Evolutionary conservation across 441 rosid species (phyloP).

Genomic region (Viola pubescens): DNA sequence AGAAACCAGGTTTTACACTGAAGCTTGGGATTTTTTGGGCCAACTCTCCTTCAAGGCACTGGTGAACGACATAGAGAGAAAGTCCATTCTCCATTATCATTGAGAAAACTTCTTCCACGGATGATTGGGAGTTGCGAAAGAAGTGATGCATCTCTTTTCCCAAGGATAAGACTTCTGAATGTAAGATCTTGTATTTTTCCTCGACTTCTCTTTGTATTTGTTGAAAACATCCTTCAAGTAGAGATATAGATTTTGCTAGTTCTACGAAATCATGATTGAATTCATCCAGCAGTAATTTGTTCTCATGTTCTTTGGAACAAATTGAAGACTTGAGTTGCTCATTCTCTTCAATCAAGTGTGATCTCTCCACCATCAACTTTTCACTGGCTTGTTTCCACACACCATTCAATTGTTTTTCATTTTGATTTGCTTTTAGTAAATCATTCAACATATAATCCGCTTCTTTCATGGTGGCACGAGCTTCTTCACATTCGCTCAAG

Average conservation of each 20-base stretch:
- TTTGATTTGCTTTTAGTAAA: conserved; percentile 58
- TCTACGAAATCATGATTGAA: conserved; percentile 32
- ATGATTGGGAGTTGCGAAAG: conserved; percentile 38
- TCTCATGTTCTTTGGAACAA: conserved; percentile 46
- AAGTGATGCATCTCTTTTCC: conserved; percentile 36
- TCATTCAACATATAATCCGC: conserved; percentile 66
- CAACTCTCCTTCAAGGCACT: conserved; percentile 41
- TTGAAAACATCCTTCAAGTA: conserved; percentile 47
- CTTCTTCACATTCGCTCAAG: conserved; percentile 63
- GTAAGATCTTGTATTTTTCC: conserved; percentile 37
- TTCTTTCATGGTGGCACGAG: conserved; percentile 65
- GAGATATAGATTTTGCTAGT: conserved; percentile 43
- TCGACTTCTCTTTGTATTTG: conserved; percentile 59
- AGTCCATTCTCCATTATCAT: conserved; percentile 53
- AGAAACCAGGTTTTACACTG: conserved; percentile 19
- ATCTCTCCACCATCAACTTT: conserved; percentile 46
- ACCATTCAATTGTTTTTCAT: conserved; percentile 41
- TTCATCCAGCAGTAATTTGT: conserved; percentile 40
- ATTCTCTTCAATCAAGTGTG: conserved; percentile 46
- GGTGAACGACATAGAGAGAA: conserved; percentile 36
- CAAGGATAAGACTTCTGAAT: conserved; percentile 41
- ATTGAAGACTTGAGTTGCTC: conserved; percentile 49
- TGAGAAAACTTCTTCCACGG: conserved; percentile 46
- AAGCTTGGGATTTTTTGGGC: conserved; percentile 29
- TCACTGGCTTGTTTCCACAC: conserved; percentile 58